These are phyloP conservation scores for Rhodotorula kratochvilovae DNA, from an alignment of 768 basidiomycete genomes.

Conservation along the genomic window DNA sequence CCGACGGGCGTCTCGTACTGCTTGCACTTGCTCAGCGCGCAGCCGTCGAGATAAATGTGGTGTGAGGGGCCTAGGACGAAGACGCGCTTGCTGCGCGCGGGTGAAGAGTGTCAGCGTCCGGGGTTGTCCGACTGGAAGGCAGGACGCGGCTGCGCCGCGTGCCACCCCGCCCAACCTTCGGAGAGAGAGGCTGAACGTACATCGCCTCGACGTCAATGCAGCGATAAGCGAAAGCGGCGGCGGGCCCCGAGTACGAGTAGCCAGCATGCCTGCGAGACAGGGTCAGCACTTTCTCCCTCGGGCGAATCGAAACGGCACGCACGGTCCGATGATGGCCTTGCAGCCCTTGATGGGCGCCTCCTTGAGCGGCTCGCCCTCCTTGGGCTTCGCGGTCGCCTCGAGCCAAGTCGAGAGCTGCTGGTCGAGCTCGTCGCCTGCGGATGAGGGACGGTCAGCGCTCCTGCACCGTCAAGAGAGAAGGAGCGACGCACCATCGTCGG, in stretches of 20 bases:
- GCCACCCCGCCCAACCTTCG: too few relatives aligned
- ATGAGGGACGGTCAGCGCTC: background rate
- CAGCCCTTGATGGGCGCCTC: conserved; percentile 59
- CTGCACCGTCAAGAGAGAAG: too few relatives aligned
- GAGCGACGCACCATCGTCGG: conserved; percentile 56
- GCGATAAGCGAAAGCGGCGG: conserved; percentile 95
- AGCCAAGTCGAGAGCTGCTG: conserved; percentile 65
- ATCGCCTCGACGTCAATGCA: conserved; percentile 74
- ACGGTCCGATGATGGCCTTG: conserved; percentile 95
- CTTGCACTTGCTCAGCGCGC: conserved; percentile 74
- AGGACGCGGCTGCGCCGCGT: too few relatives aligned
- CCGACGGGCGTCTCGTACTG: conserved; percentile 83
- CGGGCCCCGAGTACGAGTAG: conserved; percentile 84
- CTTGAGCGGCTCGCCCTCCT: conserved; percentile 39
- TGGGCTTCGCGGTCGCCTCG: conserved; percentile 50
- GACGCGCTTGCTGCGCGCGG: conserved; percentile 69
- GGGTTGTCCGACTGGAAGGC: background rate
- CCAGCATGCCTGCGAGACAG: conserved; percentile 73
- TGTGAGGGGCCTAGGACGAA: conserved; percentile 96
- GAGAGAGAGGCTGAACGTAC: conserved; percentile 51
- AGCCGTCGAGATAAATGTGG: conserved; percentile 77
- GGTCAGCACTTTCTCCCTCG: too few relatives aligned
- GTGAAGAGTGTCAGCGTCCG: background rate
- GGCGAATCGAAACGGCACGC: conserved; percentile 47
- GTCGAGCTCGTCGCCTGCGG: conserved; percentile 58